Conservation (phyloP, 805 yeast genomes). For the Nakazawaea ambrosiae region DNA sequence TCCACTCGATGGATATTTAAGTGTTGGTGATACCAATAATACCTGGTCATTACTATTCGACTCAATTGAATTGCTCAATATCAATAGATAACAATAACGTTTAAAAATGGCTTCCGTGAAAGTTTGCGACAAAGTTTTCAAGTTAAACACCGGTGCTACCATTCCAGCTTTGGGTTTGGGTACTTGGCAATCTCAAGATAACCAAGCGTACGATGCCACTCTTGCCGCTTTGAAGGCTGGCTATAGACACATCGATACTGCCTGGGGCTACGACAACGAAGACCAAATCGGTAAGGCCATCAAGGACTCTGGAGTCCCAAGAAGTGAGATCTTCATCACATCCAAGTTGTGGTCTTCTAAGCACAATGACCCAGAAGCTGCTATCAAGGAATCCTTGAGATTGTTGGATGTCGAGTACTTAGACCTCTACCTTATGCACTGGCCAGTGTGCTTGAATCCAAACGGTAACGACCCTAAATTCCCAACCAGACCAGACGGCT, state of each 20-base stretch:
- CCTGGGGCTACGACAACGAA: conserved; percentile 65
- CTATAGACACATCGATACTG: conserved; percentile 71
- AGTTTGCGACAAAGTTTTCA: neutral
- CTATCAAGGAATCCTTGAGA: conserved; percentile 42
- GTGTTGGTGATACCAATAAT: no score
- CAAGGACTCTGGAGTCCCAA: conserved; percentile 28
- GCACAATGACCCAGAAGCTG: conserved; percentile 33
- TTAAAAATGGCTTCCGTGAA: conserved; percentile 3
- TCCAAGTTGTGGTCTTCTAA: conserved; percentile 53
- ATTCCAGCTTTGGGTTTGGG: conserved; percentile 71
- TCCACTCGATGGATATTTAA: no score
- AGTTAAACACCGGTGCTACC: conserved; percentile 49
- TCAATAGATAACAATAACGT: no score
- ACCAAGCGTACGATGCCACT: conserved; percentile 44
- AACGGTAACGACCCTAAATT: conserved; percentile 24
- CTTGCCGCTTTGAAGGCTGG: conserved; percentile 58
- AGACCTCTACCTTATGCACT: conserved; percentile 61
- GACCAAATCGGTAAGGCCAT: conserved; percentile 61
- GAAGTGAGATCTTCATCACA: conserved; percentile 52
- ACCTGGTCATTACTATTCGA: no score
- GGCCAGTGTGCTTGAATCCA: conserved; percentile 48
- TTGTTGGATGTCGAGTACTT: conserved; percentile 53
- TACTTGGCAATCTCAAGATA: conserved; percentile 58
- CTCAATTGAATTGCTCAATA: neutral
- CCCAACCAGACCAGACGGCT: conserved; percentile 29